Evolutionary conservation across 2,329 filamentous ascomycete species (phyloP), one percentile per base, ranked within the genome.

Genomic region (Trichoderma atrobrunneum): DNA sequence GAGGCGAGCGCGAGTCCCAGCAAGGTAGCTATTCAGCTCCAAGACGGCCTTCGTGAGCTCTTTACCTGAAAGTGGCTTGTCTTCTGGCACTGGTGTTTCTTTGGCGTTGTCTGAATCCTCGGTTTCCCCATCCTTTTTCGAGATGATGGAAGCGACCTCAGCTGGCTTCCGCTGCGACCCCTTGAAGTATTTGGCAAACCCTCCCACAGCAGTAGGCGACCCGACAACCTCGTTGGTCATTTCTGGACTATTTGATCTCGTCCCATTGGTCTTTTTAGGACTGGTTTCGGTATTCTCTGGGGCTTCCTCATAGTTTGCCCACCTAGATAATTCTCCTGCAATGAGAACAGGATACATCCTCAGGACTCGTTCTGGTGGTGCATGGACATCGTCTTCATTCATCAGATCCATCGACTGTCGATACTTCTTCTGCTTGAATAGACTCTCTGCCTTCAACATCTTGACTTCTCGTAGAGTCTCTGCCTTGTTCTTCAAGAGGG

Each of bases 321-420:
- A 84, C 1, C 85, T 87, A 0, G 94, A 94, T 2, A 97, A 82
- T 28, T 93, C 90, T 0, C 96, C 96, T 1, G 95, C 92, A 75
- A 99, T 97, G 10, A 90, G 86, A 73, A 87, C 90, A 2, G 96
- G 96, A 76, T 94, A 99, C 11, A 98, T 82, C 54, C 89, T 89
- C 74, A 99, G 90, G 3, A 98, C 96, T 65, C 93, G 88, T 79
- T 97, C 94, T 0, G 96, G 95, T 0, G 96, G 93, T 0, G 96
- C 95, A 76, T 93, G 90, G 3, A 98, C 94, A 69, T 96, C 92
- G 4, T 93, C 93, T 76, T 90, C 88, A 68, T 89, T 90, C 82
- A 98, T 98, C 2, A 99, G 83, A 76, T 98, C 95, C 83, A 99
- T 88, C 1, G 95, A 92, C 64, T 94, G 91, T 51, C 91, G 88